Conservation (phyloP, 2,329 filamentous ascomycete genomes). For the Fusarium sp. region DNA sequence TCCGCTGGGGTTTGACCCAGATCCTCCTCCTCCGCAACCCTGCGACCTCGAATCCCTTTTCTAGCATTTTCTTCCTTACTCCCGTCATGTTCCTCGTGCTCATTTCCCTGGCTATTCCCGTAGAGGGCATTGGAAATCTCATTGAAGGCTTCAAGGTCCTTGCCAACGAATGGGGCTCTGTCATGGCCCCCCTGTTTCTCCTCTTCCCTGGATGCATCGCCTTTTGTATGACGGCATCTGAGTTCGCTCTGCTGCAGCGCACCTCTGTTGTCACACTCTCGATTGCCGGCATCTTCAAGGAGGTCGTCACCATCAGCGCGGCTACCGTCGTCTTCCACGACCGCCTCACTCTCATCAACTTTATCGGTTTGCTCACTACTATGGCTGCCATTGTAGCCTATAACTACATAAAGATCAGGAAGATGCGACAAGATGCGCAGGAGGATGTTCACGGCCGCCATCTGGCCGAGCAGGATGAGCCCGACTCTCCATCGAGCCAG, state of each 20-base stretch:
- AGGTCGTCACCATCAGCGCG: slow-evolving; percentile 94
- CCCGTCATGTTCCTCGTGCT: slow-evolving; percentile 94
- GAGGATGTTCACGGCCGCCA: slow-evolving; percentile 59
- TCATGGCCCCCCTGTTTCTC: slow-evolving; percentile 77
- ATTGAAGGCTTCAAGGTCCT: slow-evolving; percentile 74
- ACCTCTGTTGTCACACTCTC: slow-evolving; percentile 96
- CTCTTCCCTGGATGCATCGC: slow-evolving; percentile 92
- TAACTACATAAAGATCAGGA: slow-evolving; percentile 93
- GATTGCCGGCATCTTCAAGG: slow-evolving; percentile 98
- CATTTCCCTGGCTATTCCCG: slow-evolving; percentile 82
- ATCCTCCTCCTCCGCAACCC: slow-evolving; percentile 94
- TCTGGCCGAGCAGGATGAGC: slow-evolving; percentile 46
- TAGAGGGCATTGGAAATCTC: slow-evolving; percentile 82
- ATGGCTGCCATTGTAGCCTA: slow-evolving; percentile 88
- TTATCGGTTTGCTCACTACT: slow-evolving; percentile 88
- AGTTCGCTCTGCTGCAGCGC: slow-evolving; percentile 94
- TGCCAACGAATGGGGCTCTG: slow-evolving; percentile 72
- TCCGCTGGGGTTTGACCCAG: slow-evolving; percentile 98
- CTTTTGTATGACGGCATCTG: slow-evolving; percentile 95
- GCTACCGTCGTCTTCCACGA: slow-evolving; percentile 92
- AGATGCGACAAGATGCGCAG: slow-evolving; percentile 85
- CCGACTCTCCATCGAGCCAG: slow-evolving; percentile 49
- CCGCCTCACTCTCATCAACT: slow-evolving; percentile 85
- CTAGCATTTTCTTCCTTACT: slow-evolving; percentile 96
- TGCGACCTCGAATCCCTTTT: slow-evolving; percentile 95